These are phyloP conservation scores for Myxozyma nipponensis DNA, from an alignment of 805 yeast species.

Conservation along the genomic window DNA sequence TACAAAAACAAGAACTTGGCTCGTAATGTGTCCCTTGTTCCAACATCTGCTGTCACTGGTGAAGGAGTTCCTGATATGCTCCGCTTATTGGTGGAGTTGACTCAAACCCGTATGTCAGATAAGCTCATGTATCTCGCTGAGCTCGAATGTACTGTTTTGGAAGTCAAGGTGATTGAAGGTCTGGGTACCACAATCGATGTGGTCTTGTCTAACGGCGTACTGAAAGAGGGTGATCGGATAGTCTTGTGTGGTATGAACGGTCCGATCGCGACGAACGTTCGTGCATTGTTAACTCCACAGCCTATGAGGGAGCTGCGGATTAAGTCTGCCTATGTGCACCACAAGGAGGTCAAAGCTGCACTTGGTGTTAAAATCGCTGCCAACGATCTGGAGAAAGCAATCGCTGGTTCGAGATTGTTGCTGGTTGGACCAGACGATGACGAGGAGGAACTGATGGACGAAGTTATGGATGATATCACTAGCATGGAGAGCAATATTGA, in stretches of 20 bases:
- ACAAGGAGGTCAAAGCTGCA: slow-evolving; percentile 98
- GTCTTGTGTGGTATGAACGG: slow-evolving; percentile 98
- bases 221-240: slow-evolving; percentile 91
- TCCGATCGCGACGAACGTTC: slow-evolving; percentile 91
- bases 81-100: slow-evolving; percentile 89
- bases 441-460: slow-evolving; percentile 96
- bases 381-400: slow-evolving; percentile 95
- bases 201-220: slow-evolving; percentile 90
- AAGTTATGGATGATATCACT: slow-evolving; percentile 96
- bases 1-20: slow-evolving; percentile 92
- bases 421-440: slow-evolving; percentile 97
- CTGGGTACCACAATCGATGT: slow-evolving; percentile 98
- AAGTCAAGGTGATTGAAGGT: slow-evolving; percentile 98
- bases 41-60: slow-evolving; percentile 98
- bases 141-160: slow-evolving; percentile 93
- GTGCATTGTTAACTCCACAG: slow-evolving; percentile 96
- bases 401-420: slow-evolving; percentile 94
- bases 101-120: slow-evolving; percentile 98
- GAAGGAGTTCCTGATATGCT: slow-evolving; percentile 99
- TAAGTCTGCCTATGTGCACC: slow-evolving; percentile 94
- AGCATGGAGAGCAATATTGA: slow-evolving; percentile 94
- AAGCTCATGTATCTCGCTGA: slow-evolving; percentile 93
- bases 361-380: slow-evolving; percentile 98
- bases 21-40: slow-evolving; percentile 91
- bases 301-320: slow-evolving; percentile 94